Conservation (phyloP, 305 asterid genomes). For the Solanum hybrid region DNA sequence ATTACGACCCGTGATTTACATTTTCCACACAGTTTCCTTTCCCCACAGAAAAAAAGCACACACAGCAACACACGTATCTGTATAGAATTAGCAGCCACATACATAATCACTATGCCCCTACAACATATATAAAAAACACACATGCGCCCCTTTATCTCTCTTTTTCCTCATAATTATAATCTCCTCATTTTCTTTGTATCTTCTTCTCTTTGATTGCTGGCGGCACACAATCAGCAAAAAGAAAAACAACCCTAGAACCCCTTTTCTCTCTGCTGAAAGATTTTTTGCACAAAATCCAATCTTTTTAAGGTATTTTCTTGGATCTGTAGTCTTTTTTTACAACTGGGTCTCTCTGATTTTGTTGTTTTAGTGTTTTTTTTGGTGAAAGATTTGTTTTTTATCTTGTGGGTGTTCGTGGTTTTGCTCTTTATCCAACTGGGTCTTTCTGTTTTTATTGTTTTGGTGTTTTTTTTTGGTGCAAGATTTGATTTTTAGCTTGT, state of each 20-base stretch:
- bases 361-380: not conserved
- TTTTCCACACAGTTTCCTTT: not conserved
- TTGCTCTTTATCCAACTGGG: not conserved
- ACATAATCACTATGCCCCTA: not conserved
- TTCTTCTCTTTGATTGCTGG: not conserved
- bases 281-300: not conserved
- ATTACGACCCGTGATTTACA: not conserved
- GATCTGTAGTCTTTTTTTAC: not conserved
- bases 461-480: not conserved
- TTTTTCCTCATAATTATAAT: not conserved
- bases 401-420: not conserved
- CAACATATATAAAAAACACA: not conserved
- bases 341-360: not conserved
- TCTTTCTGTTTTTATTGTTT: not conserved
- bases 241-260: not conserved
- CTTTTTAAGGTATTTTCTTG: conserved; percentile 4
- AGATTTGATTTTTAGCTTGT: not conserved
- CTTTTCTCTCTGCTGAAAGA: not conserved
- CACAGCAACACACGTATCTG: not conserved
- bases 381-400: not conserved
- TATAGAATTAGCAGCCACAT: not conserved
- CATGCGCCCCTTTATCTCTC: not conserved
- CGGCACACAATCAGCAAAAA: not conserved
- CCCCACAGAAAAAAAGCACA: not conserved
- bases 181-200: not conserved